Conservation (phyloP, 2,329 filamentous ascomycete species). For the Monosporascus sp. region DNA sequence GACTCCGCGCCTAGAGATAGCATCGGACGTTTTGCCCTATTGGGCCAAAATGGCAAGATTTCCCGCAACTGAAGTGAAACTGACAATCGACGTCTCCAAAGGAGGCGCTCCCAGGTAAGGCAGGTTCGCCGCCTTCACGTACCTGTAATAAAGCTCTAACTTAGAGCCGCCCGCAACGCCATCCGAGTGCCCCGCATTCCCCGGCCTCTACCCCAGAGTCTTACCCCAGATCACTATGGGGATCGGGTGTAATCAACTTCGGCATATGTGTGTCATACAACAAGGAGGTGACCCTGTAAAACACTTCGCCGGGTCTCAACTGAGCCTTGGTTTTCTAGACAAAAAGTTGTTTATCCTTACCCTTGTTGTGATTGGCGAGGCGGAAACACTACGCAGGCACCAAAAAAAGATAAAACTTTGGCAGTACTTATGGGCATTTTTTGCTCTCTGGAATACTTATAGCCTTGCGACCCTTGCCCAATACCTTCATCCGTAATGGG, state of each 20-base stretch:
- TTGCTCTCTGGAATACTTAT: not conserved
- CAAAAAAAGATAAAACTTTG: not conserved
- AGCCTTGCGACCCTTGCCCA: not conserved
- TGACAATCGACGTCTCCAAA: not conserved
- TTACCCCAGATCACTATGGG: not conserved
- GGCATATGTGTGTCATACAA: not conserved
- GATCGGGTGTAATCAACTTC: not conserved
- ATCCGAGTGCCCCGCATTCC: not conserved
- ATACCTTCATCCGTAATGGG: not conserved
- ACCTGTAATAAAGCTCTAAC: too few species aligned
- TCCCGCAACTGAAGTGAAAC: not conserved
- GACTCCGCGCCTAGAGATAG: not conserved
- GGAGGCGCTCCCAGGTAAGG: too few species aligned
- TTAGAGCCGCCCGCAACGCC: too few species aligned
- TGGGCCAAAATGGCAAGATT: not conserved
- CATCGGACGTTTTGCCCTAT: not conserved
- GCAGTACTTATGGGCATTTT: not conserved
- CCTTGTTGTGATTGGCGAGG: too few species aligned
- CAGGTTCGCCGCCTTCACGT: too few species aligned
- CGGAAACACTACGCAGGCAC: too few species aligned
- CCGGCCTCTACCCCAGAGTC: not conserved
- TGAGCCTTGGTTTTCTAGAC: not conserved
- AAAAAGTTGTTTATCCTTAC: too few species aligned
- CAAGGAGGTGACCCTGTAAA: not conserved
- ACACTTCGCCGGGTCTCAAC: not conserved